Evolutionary conservation across 2,329 filamentous ascomycete genomes (phyloP).

Genomic region (Venturia pyrina): DNA sequence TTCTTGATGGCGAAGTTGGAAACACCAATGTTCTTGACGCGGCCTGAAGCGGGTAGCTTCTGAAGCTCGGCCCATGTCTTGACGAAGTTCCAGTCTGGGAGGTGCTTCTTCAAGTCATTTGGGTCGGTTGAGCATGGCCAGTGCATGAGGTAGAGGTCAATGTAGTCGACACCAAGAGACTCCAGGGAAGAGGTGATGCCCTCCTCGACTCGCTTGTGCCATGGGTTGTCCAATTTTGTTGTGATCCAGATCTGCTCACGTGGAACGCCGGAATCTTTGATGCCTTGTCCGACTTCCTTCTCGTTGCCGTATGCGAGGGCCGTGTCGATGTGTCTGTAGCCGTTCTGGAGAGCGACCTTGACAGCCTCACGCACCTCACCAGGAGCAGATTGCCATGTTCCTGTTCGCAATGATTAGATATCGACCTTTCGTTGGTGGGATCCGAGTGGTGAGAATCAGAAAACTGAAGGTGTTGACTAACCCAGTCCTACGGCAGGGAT

Average conservation of each 20-base stretch:
- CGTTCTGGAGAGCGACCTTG: constrained; percentile 53
- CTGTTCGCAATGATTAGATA: not conserved
- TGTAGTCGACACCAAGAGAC: constrained; percentile 54
- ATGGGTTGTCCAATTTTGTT: constrained; percentile 74
- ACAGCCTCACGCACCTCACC: constrained; percentile 62
- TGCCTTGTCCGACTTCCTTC: constrained; percentile 59
- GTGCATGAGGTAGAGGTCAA: constrained; percentile 56
- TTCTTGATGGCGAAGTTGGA: constrained; percentile 80
- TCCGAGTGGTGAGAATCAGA: too few species aligned
- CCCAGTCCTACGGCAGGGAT: constrained; percentile 66
- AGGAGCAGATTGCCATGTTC: constrained; percentile 68
- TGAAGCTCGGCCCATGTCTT: constrained; percentile 50
- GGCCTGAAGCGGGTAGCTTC: constrained; percentile 57
- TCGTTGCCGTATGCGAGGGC: constrained; percentile 74
- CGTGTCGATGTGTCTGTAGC: constrained; percentile 70
- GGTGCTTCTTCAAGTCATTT: constrained; percentile 9
- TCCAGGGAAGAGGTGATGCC: constrained; percentile 52
- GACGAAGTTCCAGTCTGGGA: constrained; percentile 7
- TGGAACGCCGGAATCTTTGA: constrained; percentile 55
- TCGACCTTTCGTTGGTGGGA: too few species aligned
- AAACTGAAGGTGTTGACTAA: not conserved
- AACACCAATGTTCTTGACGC: constrained; percentile 72
- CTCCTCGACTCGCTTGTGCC: constrained; percentile 58
- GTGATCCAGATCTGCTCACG: constrained; percentile 64
- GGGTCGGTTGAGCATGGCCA: constrained; percentile 11